A percentile compares a stretch with the other conserved stretches of the same genome.
These are phyloP conservation scores for Fusarium subglutinans DNA, from an alignment of 2,329 filamentous ascomycete species.

Conservation along the genomic window DNA sequence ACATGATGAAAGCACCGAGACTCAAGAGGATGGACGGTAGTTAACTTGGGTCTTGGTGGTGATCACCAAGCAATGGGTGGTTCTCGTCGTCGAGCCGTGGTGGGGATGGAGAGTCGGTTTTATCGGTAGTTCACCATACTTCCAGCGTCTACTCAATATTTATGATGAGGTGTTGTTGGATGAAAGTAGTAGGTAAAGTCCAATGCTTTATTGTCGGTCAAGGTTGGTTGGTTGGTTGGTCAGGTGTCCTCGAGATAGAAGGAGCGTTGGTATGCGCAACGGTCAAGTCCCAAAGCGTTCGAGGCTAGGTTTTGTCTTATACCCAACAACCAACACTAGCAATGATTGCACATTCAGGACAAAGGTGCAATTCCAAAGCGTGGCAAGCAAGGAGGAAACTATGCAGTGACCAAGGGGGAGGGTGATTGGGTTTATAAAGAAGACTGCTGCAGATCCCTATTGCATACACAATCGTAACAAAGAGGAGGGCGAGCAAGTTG, in stretches of 20 bases:
- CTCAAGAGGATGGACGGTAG: neutral
- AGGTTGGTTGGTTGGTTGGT: neutral
- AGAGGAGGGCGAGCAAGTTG: slow-evolving; percentile 15
- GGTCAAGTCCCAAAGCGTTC: neutral
- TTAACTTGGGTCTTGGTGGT: neutral
- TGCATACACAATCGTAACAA: slow-evolving; percentile 2
- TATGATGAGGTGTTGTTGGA: neutral
- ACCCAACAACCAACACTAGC: neutral
- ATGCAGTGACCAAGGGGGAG: neutral
- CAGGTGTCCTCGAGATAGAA: slow-evolving; percentile 5
- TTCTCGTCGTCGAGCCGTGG: neutral
- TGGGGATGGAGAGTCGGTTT: neutral
- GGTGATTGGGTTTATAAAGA: slow-evolving; percentile 3
- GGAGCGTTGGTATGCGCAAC: slow-evolving; percentile 8
- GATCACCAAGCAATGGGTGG: neutral
- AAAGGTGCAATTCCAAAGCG: neutral
- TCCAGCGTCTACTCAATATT: neutral
- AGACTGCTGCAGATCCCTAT: slow-evolving; percentile 12
- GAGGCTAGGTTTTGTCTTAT: neutral
- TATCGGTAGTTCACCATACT: slow-evolving; percentile 27
- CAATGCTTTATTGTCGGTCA: neutral
- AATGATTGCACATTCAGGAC: neutral
- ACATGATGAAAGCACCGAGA: slow-evolving; percentile 24
- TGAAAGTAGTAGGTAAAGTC: neutral
- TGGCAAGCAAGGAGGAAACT: neutral